Evolutionary conservation across 129 eudicot genomes (phyloP), one percentile per base, ranked within the genome.

Genomic region (Flaveria linearis): DNA sequence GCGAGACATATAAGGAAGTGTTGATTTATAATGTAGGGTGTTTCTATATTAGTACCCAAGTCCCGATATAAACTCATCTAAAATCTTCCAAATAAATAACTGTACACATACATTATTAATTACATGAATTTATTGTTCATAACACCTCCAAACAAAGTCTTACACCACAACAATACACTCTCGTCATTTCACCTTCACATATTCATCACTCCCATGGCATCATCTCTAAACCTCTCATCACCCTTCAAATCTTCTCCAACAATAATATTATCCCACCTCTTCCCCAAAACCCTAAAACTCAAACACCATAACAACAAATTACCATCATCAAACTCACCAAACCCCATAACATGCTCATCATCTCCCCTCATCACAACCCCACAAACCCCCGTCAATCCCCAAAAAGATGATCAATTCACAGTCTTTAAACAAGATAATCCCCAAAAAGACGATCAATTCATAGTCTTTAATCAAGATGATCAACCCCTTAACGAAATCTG

Each of bases 401-500:
- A 70, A 43, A 75, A 74, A 41, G 77, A 69, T 23, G 36, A 82
- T 18, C 11, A 64, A n/a, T 13, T 53, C 0, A 57, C 68, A 30
- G 9, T n/a, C 23, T 70, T 57, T 17, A 46, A 14, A 46, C 62
- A 73, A 53, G 70, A 80, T 13, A 17, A 65, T 36, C 61, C 56
- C 78, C 73, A 70, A 33, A 75, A 74, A 47, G 75, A 69, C 17
- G 36, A 82, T 18, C 11, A 64, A n/a, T 13, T 53, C 2, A 57
- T 57, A 30, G 9, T 11, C 23, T 70, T 57, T 17, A 46, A 14
- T 28, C 62, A 73, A 53, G 75, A 80, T 17, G 14, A 65, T 13
- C 74, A 81, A 61, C 85, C 87, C 28, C 85, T 90, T 0, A 16
- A 69, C n/a, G 71, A 90, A 53, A 63, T 86, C n/a, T 91, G 97